Conservation (phyloP, 768 basidiomycete genomes). For the Pisolithus sp. region DNA sequence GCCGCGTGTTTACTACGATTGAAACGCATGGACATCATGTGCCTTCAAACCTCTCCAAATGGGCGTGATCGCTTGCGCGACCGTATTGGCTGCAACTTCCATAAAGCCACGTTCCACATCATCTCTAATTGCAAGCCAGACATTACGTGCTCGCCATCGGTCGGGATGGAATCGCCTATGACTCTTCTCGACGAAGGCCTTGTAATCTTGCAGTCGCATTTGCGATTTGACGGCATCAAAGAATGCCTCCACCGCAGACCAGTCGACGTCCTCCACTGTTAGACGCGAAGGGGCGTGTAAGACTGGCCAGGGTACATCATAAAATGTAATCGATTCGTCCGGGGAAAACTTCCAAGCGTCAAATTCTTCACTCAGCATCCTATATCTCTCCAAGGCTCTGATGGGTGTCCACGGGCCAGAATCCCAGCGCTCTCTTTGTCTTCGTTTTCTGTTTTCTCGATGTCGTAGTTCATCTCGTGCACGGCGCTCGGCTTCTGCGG, state of each 20-base stretch:
- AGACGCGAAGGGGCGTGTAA: constrained; percentile 46
- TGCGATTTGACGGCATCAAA: constrained; percentile 47
- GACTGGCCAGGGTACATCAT: constrained; percentile 73
- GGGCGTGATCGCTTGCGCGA: constrained; percentile 68
- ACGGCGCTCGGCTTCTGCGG: constrained; percentile 25
- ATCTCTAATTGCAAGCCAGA: constrained; percentile 53
- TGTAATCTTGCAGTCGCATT: constrained; percentile 59
- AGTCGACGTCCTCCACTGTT: constrained; percentile 61
- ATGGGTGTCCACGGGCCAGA: constrained; percentile 56
- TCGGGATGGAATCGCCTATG: constrained; percentile 77
- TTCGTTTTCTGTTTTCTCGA: constrained; percentile 36
- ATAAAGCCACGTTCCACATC: constrained; percentile 51
- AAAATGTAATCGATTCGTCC: constrained; percentile 48
- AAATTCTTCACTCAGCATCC: constrained; percentile 51
- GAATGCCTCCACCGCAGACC: constrained; percentile 65
- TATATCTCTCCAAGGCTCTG: constrained; percentile 70
- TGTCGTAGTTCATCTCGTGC: constrained; percentile 31
- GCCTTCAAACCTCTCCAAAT: constrained; percentile 47
- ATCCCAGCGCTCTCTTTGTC: constrained; percentile 49
- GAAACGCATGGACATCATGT: constrained; percentile 7
- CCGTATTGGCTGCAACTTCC: constrained; percentile 68
- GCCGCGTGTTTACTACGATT: neutral
- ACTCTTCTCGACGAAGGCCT: constrained; percentile 59
- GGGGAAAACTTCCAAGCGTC: constrained; percentile 52
- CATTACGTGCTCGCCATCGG: constrained; percentile 63